A percentile compares a stretch with the other conserved stretches of the same genome.
Conservation (phyloP, 2,329 filamentous ascomycete species). For the Harringtonia lauricola region DNA sequence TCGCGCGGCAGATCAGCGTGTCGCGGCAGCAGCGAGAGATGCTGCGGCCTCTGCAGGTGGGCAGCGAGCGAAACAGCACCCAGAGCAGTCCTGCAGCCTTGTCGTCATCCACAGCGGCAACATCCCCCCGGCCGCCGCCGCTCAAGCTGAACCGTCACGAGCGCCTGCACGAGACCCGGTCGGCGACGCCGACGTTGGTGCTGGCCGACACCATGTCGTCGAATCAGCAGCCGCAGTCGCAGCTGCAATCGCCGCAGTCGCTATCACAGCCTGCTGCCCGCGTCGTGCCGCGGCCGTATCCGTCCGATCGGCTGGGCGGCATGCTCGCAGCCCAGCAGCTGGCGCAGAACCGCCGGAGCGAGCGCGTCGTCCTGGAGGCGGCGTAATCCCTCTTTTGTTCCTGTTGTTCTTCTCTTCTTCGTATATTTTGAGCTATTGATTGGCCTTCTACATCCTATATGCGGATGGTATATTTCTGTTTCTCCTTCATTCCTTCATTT, state of each 20-base stretch:
- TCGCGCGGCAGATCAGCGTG: conserved; percentile 57
- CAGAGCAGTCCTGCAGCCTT: neutral
- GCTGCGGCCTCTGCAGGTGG: conserved; percentile 39
- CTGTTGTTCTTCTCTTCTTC: neutral
- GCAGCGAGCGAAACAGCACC: conserved; percentile 6
- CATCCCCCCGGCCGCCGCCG: conserved; percentile 8
- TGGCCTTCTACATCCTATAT: too few species aligned
- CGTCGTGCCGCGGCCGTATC: neutral
- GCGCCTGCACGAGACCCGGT: conserved; percentile 27
- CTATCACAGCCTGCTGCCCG: neutral
- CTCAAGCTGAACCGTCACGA: conserved; percentile 20
- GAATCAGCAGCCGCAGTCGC: neutral
- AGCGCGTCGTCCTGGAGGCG: conserved; percentile 40
- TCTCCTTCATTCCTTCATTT: conserved; percentile 4
- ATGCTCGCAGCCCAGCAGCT: conserved; percentile 13
- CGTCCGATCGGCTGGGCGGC: neutral
- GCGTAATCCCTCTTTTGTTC: conserved; percentile 15
- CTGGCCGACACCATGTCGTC: conserved; percentile 14
- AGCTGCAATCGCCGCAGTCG: conserved; percentile 4
- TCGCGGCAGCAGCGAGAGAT: conserved; percentile 50
- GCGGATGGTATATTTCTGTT: neutral
- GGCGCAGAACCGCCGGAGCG: conserved; percentile 37
- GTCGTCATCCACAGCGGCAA: neutral
- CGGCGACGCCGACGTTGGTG: conserved; percentile 35
- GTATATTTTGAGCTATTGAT: neutral